Evolutionary conservation across 305 asterid genomes (phyloP).

Genomic region (Fraxinus latifolia): DNA sequence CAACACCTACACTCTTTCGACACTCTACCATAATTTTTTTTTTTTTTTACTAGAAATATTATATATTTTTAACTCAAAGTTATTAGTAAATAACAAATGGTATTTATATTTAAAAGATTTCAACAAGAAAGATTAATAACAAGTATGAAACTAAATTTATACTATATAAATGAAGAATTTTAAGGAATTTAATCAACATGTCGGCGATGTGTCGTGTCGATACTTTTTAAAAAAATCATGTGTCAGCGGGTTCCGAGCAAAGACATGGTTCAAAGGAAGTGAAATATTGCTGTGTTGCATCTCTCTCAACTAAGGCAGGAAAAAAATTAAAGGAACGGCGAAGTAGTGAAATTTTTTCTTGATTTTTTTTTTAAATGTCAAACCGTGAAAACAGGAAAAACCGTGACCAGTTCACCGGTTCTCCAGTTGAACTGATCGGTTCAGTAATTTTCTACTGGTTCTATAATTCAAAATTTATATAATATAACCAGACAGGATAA

Average conservation of each 20-base stretch:
- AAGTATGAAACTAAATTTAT: too few relatives aligned
- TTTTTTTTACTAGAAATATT: too few relatives aligned
- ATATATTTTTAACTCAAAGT: neutral
- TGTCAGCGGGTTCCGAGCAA: neutral
- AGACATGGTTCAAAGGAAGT: neutral
- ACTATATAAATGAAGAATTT: neutral
- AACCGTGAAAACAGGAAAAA: neutral
- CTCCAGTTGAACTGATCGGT: neutral
- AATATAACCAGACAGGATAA: neutral
- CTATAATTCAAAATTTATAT: neutral
- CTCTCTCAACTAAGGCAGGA: neutral
- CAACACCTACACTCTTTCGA: neutral
- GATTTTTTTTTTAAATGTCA: neutral
- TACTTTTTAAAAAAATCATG: neutral
- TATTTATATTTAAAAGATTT: too few relatives aligned
- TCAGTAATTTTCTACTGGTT: neutral
- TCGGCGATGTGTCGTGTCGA: neutral
- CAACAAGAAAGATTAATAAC: neutral
- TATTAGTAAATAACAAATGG: neutral
- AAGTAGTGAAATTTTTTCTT: neutral
- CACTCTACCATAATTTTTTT: neutral
- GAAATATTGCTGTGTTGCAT: neutral
- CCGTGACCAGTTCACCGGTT: neutral
- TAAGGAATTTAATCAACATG: neutral
- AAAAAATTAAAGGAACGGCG: neutral